Percentiles rank a stretch among this genome's conserved stretches.
These are phyloP conservation scores for Boletus bicolor DNA, from an alignment of 768 basidiomycete species.

Conservation along the genomic window DNA sequence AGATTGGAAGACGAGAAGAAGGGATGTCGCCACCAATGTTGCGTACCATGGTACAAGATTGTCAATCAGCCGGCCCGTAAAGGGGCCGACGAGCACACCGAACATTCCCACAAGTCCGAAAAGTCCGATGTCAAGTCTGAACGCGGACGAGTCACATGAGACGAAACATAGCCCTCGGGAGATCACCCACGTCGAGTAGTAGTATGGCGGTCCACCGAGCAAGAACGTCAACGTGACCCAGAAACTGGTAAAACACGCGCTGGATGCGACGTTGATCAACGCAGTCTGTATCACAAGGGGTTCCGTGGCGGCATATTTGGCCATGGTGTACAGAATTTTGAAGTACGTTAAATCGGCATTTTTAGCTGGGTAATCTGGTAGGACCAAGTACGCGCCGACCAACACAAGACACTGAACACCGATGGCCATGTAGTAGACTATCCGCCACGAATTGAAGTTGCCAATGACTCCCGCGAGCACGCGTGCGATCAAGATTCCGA, in stretches of 20 bases:
- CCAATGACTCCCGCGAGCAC: slow-evolving; percentile 75
- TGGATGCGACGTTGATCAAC: slow-evolving; percentile 56
- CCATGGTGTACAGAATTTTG: slow-evolving; percentile 74
- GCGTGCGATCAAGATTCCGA: slow-evolving; percentile 72
- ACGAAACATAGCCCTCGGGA: not conserved
- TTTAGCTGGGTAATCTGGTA: slow-evolving; percentile 87
- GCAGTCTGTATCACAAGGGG: slow-evolving; percentile 70
- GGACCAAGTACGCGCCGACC: slow-evolving; percentile 53
- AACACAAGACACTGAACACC: slow-evolving; percentile 64
- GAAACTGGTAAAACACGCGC: slow-evolving; percentile 58
- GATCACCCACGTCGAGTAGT: slow-evolving; percentile 60
- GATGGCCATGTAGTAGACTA: slow-evolving; percentile 76
- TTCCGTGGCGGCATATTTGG: slow-evolving; percentile 70
- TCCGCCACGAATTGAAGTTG: slow-evolving; percentile 66
- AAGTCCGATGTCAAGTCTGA: slow-evolving; percentile 58
- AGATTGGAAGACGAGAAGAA: slow-evolving; percentile 49
- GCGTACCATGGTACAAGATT: slow-evolving; percentile 75
- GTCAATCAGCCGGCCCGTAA: slow-evolving; percentile 69
- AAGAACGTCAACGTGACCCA: slow-evolving; percentile 83
- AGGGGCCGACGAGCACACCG: slow-evolving; percentile 65
- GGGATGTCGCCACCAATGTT: slow-evolving; percentile 51
- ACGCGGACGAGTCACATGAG: not conserved
- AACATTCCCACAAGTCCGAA: slow-evolving; percentile 74
- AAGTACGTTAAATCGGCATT: slow-evolving; percentile 62
- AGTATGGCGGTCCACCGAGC: slow-evolving; percentile 70